These are phyloP conservation scores for Globisporangium okanoganense DNA, from an alignment of 352 stramenopile species.

Conservation along the genomic window DNA sequence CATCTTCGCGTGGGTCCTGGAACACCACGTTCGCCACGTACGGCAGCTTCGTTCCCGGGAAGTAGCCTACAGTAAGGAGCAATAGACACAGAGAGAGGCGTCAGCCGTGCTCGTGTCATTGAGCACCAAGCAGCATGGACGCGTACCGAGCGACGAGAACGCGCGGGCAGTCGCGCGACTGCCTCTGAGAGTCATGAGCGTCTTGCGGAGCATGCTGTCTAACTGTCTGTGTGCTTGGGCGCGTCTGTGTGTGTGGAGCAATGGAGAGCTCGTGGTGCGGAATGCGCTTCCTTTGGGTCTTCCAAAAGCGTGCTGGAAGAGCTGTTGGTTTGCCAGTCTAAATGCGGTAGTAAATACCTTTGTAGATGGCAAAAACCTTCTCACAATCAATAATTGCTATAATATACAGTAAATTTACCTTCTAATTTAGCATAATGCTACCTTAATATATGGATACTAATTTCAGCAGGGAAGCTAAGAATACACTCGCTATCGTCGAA, in stretches of 20 bases:
- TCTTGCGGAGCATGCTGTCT: conserved; percentile 16
- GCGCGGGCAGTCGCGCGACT: conserved; percentile 7
- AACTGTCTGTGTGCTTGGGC: neutral
- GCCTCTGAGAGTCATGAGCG: conserved; percentile 12
- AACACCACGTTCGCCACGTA: conserved; percentile 89
- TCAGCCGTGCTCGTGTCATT: neutral
- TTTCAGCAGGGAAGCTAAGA: neutral
- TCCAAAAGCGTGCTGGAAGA: neutral
- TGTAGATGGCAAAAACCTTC: too few species aligned
- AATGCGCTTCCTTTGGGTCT: conserved; percentile 2
- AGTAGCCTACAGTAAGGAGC: conserved; percentile 33
- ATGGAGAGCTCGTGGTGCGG: conserved; percentile 1
- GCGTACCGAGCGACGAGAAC: conserved; percentile 35
- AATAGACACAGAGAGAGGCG: neutral
- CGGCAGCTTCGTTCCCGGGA: conserved; percentile 83
- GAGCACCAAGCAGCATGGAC: neutral
- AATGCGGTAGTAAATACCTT: neutral
- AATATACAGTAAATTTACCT: too few species aligned
- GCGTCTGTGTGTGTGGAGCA: neutral
- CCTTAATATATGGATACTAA: neutral
- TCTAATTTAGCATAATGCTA: too few species aligned
- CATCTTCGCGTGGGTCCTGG: conserved; percentile 77
- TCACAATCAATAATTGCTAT: too few species aligned
- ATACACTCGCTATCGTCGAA: conserved; percentile 7
- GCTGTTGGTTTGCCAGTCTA: neutral